phyloP scores from a whole-genome alignment of 371 early-diverging fungal species.

The Mucor lusitanicus region DNA sequence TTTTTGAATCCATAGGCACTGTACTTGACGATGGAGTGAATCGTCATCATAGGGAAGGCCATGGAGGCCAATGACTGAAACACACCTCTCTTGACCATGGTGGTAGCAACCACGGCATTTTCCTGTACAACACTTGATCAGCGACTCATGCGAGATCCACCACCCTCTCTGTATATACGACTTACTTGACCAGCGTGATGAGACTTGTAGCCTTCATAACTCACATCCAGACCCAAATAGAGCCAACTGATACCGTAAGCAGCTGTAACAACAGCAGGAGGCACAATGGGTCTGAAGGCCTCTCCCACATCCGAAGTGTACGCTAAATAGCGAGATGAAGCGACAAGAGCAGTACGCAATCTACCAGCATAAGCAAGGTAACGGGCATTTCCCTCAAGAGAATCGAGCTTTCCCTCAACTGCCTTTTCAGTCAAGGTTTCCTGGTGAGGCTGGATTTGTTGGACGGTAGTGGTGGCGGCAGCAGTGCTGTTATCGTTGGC shows the following conservation, averaged over 20 bases:
- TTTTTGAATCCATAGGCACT: constrained; percentile 60
- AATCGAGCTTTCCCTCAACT: constrained; percentile 50
- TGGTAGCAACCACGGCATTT: constrained; percentile 52
- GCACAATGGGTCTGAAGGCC: constrained; percentile 74
- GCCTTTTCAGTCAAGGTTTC: constrained; percentile 25
- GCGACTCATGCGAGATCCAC: neutral
- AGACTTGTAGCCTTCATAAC: constrained; percentile 73
- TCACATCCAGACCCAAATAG: constrained; percentile 67
- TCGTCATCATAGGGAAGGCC: constrained; percentile 72
- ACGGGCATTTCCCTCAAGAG: constrained; percentile 61
- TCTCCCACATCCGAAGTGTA: constrained; percentile 80
- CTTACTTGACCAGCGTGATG: constrained; percentile 51
- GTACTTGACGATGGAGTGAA: constrained; percentile 76
- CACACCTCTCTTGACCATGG: constrained; percentile 63
- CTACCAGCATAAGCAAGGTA: constrained; percentile 71
- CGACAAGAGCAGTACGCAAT: constrained; percentile 55
- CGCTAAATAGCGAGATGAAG: constrained; percentile 66
- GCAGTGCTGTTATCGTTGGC: neutral
- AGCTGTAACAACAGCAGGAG: constrained; percentile 58
- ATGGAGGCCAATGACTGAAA: constrained; percentile 77
- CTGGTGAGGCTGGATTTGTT: neutral
- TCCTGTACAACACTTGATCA: constrained; percentile 19
- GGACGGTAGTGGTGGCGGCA: neutral
- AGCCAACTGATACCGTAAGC: constrained; percentile 70
- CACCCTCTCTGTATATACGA: neutral